Evolutionary conservation across 208 protist species (phyloP).

Genomic region (Acanthamoeba triangularis): DNA sequence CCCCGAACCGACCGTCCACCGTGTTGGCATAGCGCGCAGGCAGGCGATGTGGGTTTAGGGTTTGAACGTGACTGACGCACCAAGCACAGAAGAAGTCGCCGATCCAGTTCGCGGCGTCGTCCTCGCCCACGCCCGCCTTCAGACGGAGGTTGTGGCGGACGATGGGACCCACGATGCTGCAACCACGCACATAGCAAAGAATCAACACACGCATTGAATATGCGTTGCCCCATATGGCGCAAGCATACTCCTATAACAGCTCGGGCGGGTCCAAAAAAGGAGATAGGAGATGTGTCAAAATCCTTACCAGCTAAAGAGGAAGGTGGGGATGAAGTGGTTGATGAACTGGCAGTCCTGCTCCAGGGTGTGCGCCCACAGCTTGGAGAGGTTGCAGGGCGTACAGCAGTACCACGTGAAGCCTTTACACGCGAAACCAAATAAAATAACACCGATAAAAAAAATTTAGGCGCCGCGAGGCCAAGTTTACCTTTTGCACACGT

Average conservation of each 20-base stretch:
- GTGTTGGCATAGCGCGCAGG: too few relatives aligned
- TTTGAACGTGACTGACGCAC: not conserved
- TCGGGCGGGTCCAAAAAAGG: too few relatives aligned
- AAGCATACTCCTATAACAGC: too few relatives aligned
- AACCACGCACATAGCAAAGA: too few relatives aligned
- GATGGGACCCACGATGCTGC: not conserved
- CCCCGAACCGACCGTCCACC: too few relatives aligned
- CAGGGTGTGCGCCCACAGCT: conserved; percentile 12
- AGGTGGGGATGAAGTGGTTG: conserved; percentile 40
- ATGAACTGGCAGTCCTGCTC: conserved; percentile 22
- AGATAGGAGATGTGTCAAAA: not conserved
- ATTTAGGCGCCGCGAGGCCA: too few relatives aligned
- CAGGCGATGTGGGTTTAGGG: too few relatives aligned
- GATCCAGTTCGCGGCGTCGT: conserved; percentile 14
- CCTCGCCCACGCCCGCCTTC: not conserved
- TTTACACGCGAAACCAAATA: too few relatives aligned
- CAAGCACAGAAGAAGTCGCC: conserved; percentile 39
- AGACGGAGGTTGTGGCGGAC: conserved; percentile 54
- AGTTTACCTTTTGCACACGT: too few relatives aligned
- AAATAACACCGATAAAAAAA: not conserved
- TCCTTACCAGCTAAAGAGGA: not conserved
- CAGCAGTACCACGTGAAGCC: conserved; percentile 53
- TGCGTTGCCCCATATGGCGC: too few relatives aligned
- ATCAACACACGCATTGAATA: too few relatives aligned
- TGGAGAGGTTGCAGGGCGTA: not conserved